A percentile compares a stretch with the other conserved stretches of the same genome.
phyloP scores from a whole-genome alignment of 2,329 filamentous ascomycete genomes.

The Boeremia lycopersici region DNA sequence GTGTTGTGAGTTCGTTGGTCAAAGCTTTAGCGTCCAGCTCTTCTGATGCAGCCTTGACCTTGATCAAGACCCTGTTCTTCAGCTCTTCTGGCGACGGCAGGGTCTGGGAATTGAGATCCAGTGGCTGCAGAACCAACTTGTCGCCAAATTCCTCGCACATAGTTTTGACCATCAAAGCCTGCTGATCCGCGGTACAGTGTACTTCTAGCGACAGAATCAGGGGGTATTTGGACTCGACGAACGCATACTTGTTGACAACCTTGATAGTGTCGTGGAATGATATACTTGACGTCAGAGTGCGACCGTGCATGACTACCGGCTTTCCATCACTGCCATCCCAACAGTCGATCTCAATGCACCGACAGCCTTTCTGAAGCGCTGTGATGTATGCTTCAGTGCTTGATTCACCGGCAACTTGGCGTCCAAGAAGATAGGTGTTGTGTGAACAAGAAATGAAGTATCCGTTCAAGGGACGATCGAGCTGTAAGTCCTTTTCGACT shows the following conservation, averaged over 20 bases:
- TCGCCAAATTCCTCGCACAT: conserved; percentile 84
- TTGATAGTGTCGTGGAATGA: conserved; percentile 90
- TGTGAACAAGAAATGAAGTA: conserved; percentile 99
- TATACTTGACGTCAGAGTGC: conserved; percentile 85
- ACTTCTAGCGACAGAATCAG: conserved; percentile 95
- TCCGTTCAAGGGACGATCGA: conserved; percentile 88
- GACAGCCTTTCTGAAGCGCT: conserved; percentile 84
- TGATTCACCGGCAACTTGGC: conserved; percentile 86
- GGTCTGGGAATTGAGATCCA: conserved; percentile 69
- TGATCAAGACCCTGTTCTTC: conserved; percentile 83
- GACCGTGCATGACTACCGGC: conserved; percentile 89
- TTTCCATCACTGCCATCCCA: conserved; percentile 92
- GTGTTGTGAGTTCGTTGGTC: conserved; percentile 42
- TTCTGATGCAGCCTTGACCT: conserved; percentile 79
- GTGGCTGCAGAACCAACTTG: conserved; percentile 76
- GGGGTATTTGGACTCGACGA: conserved; percentile 83
- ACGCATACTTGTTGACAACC: conserved; percentile 94
- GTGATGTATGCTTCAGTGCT: conserved; percentile 95
- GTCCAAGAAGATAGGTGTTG: conserved; percentile 93
- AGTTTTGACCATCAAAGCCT: conserved; percentile 84
- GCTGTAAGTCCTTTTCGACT: conserved; percentile 64
- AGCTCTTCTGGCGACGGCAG: conserved; percentile 88
- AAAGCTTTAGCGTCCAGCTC: conserved; percentile 44
- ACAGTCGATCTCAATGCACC: conserved; percentile 96
- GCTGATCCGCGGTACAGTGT: conserved; percentile 84